phyloP scores from a whole-genome alignment of 805 yeast genomes.

The Cyberlindnera maritima region DNA sequence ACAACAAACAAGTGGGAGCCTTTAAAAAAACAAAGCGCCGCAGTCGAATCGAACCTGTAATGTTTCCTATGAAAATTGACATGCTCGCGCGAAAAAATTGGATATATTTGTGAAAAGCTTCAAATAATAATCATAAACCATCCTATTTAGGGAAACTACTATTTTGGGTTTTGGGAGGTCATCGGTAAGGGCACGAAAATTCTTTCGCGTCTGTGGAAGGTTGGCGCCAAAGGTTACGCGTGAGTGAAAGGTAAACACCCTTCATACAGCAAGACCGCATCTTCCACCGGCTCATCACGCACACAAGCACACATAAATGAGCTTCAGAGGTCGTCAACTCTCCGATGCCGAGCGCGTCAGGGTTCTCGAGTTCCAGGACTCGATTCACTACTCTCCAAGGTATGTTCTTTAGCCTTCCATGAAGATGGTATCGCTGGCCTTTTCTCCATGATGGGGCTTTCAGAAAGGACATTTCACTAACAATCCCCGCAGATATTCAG shows the following conservation, averaged over 20 bases:
- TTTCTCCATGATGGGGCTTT: not conserved
- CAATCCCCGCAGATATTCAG: slow-evolving; percentile 60
- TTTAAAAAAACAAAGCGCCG: not conserved
- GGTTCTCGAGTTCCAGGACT: slow-evolving; percentile 86
- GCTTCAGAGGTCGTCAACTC: slow-evolving; percentile 61
- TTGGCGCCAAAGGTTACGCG: not conserved
- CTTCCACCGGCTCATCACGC: not conserved
- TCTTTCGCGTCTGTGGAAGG: not conserved
- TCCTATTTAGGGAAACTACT: too few species aligned
- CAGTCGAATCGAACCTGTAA: not conserved
- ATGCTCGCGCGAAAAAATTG: too few species aligned
- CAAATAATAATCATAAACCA: too few species aligned
- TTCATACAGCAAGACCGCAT: not conserved
- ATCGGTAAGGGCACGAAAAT: not conserved
- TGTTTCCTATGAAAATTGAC: too few species aligned
- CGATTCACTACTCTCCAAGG: slow-evolving; percentile 89
- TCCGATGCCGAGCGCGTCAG: slow-evolving; percentile 82
- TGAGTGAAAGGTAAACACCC: not conserved
- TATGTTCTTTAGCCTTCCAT: slow-evolving; percentile 21
- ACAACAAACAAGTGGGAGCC: not conserved
- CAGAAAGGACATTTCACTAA: slow-evolving; percentile 2
- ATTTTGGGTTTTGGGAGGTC: not conserved
- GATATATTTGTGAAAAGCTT: too few species aligned
- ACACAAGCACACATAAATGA: slow-evolving; percentile 17
- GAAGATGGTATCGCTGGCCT: not conserved